Evolutionary conservation across 352 stramenopile species (phyloP).

Genomic region (Aphanomyces stellatus): DNA sequence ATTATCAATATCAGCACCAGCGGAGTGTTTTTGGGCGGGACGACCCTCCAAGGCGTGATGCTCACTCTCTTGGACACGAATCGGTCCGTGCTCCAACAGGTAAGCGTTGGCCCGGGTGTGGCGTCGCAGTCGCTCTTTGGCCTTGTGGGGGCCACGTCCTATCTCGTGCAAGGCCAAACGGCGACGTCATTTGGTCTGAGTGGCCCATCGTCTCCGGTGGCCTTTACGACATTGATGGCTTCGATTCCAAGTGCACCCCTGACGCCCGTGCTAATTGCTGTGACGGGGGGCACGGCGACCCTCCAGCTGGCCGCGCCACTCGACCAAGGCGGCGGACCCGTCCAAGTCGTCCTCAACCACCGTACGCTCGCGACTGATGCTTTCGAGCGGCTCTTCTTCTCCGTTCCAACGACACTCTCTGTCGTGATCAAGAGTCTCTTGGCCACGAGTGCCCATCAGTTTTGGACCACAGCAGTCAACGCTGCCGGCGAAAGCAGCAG

Average conservation of each 20-base stretch:
- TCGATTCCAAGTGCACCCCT: neutral
- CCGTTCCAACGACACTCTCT: neutral
- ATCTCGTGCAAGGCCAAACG: neutral
- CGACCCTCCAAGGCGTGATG: neutral
- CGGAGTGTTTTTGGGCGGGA: neutral
- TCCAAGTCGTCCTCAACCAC: neutral
- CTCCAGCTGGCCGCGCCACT: neutral
- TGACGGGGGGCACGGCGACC: neutral
- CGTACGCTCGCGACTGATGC: too few species aligned
- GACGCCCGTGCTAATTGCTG: neutral
- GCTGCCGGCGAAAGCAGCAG: neutral
- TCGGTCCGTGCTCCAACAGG: neutral
- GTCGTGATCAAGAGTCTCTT: neutral
- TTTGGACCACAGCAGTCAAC: conserved; percentile 11
- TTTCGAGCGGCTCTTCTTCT: neutral
- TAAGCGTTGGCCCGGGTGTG: neutral
- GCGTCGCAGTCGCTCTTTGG: neutral
- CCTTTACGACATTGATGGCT: neutral
- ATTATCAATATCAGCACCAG: neutral
- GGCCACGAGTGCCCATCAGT: neutral
- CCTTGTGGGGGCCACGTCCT: neutral
- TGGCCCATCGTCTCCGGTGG: neutral
- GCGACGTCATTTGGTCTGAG: neutral
- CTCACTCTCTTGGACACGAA: neutral
- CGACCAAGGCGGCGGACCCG: neutral